Conservation (phyloP, 2,329 filamentous ascomycete genomes). For the Fusarium clavum region DNA sequence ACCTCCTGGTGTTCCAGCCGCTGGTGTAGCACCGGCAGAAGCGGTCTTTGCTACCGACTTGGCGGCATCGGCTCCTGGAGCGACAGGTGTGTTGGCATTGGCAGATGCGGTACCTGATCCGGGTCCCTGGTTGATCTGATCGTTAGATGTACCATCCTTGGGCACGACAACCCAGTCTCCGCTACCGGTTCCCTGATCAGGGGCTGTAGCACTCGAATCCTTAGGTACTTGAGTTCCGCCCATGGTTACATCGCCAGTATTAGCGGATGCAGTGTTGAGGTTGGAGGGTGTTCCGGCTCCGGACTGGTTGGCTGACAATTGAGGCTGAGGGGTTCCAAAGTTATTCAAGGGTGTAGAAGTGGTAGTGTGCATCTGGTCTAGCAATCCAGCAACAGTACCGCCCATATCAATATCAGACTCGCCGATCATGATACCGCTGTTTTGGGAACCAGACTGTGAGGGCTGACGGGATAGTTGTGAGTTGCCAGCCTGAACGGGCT, state of each 20-base stretch:
- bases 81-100: conserved; percentile 50
- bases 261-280: conserved; percentile 57
- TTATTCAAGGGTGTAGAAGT: conserved; percentile 71
- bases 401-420: conserved; percentile 74
- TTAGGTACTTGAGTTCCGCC: conserved; percentile 60
- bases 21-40: conserved; percentile 41
- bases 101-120: conserved; percentile 29
- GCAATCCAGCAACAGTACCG: conserved; percentile 70
- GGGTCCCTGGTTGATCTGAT: conserved; percentile 37
- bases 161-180: conserved; percentile 83
- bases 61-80: conserved; percentile 35
- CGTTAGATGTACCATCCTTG: conserved; percentile 65
- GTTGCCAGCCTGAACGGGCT: conserved; percentile 52
- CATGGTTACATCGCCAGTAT: conserved; percentile 60
- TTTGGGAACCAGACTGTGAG: conserved; percentile 67
- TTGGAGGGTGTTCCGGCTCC: conserved; percentile 67
- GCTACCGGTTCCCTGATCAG: conserved; percentile 62
- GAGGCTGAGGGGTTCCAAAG: conserved; percentile 70
- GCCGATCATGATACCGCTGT: conserved; percentile 66
- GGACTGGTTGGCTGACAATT: conserved; percentile 67
- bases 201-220: conserved; percentile 55
- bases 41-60: conserved; percentile 37
- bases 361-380: conserved; percentile 75
- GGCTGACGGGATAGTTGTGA: conserved; percentile 63
- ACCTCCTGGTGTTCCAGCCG: conserved; percentile 52